Evolutionary conservation across 1,284 basidiomycete genomes (phyloP).

Genomic region (Cutaneotrichosporon sp.): DNA sequence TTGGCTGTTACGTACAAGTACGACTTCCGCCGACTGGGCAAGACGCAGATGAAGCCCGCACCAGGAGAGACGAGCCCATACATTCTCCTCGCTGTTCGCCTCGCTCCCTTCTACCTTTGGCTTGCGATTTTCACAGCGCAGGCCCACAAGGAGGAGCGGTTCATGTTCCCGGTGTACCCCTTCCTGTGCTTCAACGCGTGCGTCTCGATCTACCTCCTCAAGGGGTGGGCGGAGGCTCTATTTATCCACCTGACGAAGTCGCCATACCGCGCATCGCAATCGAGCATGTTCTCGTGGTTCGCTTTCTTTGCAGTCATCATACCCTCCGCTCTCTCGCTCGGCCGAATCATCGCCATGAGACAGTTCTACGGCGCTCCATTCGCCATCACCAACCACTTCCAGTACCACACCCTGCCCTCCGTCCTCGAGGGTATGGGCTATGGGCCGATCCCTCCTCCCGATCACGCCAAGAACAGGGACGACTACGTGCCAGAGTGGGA

Average conservation of each 20-base stretch:
- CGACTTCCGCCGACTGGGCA: slow-evolving; percentile 74
- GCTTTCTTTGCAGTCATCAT: slow-evolving; percentile 66
- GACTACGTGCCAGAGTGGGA: slow-evolving; percentile 57
- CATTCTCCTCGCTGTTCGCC: slow-evolving; percentile 65
- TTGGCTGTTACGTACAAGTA: slow-evolving; percentile 68
- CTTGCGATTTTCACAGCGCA: slow-evolving; percentile 70
- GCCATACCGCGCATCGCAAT: slow-evolving; percentile 75
- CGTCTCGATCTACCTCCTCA: slow-evolving; percentile 70
- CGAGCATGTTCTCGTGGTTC: slow-evolving; percentile 67
- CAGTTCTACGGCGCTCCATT: slow-evolving; percentile 89
- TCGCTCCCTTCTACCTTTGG: slow-evolving; percentile 89
- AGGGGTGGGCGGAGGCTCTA: slow-evolving; percentile 76
- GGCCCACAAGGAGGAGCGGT: slow-evolving; percentile 95
- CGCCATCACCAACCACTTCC: slow-evolving; percentile 65
- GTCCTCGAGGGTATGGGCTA: slow-evolving; percentile 69
- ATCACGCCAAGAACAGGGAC: neutral
- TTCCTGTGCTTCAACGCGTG: slow-evolving; percentile 92
- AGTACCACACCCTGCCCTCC: slow-evolving; percentile 71
- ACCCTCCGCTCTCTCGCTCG: slow-evolving; percentile 65
- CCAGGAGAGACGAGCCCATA: slow-evolving; percentile 66
- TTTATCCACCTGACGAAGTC: slow-evolving; percentile 73
- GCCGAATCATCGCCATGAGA: slow-evolving; percentile 73
- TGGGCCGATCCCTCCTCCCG: slow-evolving; percentile 46
- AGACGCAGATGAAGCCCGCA: slow-evolving; percentile 54
- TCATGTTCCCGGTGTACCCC: slow-evolving; percentile 93